Evolutionary conservation across 495 filamentous ascomycete genomes (phyloP), one percentile per base, ranked within the genome.

Genomic region (Penicillium paradoxum): DNA sequence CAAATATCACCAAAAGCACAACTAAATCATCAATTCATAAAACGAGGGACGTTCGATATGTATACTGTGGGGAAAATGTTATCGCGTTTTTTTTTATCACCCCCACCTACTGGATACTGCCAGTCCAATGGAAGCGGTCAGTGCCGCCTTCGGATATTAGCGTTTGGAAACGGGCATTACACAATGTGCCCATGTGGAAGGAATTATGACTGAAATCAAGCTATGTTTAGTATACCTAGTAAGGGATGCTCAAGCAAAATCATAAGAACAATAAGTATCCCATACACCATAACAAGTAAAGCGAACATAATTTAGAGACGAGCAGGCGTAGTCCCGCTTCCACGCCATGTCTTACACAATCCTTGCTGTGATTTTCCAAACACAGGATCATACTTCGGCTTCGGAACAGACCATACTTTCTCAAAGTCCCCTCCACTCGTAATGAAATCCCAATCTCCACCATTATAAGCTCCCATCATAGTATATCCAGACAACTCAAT

Each of bases 311-410:
- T 13, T 15, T 13, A 36, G 14, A 42, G 39, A 30, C 33, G 24
- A 17, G 14, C 24, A 29, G 41, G 7, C 14, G 8, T 6, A 17
- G n/a, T 30, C 1, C 13, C 24, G 30, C 43, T 45, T 33, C 43
- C 29, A 45, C 17, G 29, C 43, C 43, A 45, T 22, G 27, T 45
- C 8, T 17, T 45, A 45, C 27, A 33, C 4, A 45, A 5, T n/a
- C 29, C 43, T 11, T 4, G 7, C 43, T 45, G 1, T 21, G 15
- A 33, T 4, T 33, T 9, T 18, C 54, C 67, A 59, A 43, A 55
- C 51, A 21, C 63, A 71, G 45, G 78, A 78, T 57, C 76, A 77
- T 61, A 19, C 66, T 49, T n/a, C 18, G 52, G 36, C 43, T 49
- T 60, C 18, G 18, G 9, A 34, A 60, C 58, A 38, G 22, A 40